Conservation (phyloP, 257 asterid genomes). For the Marsdenia floribunda region DNA sequence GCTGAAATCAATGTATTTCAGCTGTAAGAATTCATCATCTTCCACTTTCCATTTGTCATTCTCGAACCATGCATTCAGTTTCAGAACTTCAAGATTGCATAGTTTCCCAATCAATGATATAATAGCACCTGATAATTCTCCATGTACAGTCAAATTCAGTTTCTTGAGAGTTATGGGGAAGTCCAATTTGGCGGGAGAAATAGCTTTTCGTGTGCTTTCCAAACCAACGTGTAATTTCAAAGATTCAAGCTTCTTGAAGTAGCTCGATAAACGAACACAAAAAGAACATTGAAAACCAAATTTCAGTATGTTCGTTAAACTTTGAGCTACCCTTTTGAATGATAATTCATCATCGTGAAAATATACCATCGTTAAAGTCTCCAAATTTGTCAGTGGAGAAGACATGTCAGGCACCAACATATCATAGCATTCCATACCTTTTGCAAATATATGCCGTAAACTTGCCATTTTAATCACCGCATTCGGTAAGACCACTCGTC, state of each 20-base stretch:
- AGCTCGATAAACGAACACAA: not conserved
- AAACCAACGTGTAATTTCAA: not conserved
- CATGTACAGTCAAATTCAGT: not conserved
- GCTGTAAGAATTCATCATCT: slow-evolving; percentile 5
- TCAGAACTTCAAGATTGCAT: slow-evolving; percentile 4
- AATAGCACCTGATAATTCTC: not conserved
- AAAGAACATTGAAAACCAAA: not conserved
- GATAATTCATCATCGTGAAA: too few species aligned
- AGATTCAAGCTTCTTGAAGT: slow-evolving; percentile 3
- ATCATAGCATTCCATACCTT: not conserved
- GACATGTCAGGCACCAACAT: not conserved
- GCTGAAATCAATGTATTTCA: too few species aligned
- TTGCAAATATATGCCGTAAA: not conserved
- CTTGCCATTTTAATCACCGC: not conserved
- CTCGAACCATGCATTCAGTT: not conserved
- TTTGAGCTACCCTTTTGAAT: not conserved
- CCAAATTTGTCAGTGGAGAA: not conserved
- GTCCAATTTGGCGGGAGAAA: not conserved
- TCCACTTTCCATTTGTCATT: slow-evolving; percentile 10
- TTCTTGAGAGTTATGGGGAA: not conserved
- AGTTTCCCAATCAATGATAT: slow-evolving; percentile 2
- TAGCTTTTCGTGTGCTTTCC: too few species aligned
- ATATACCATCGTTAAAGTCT: not conserved
- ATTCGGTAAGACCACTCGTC: not conserved
- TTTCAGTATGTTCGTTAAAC: slow-evolving; percentile 8